Evolutionary conservation across 1,284 basidiomycete species (phyloP).

Genomic region (Trametes versicolor): DNA sequence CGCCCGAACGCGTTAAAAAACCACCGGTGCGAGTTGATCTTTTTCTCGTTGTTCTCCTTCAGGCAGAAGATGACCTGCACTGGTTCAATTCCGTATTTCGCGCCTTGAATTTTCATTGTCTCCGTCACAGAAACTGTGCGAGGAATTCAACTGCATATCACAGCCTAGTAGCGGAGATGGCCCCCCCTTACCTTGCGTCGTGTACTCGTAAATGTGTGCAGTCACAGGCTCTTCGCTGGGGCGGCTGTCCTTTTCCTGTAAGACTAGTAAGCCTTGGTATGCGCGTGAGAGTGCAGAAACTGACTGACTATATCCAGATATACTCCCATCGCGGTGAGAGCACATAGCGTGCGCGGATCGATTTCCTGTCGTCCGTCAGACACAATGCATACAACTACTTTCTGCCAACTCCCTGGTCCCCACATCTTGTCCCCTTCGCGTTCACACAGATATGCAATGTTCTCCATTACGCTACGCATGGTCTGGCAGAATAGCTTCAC

Average conservation of each 20-base stretch:
- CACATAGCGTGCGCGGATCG: slow-evolving; percentile 85
- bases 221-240: slow-evolving; percentile 83
- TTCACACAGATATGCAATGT: slow-evolving; percentile 84
- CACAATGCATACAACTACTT: slow-evolving; percentile 74
- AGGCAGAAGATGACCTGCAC: slow-evolving; percentile 95
- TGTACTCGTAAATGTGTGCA: slow-evolving; percentile 97
- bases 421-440: slow-evolving; percentile 89
- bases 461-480: slow-evolving; percentile 94
- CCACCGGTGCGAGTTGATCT: slow-evolving; percentile 95
- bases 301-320: slow-evolving; percentile 51
- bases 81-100: slow-evolving; percentile 84
- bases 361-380: slow-evolving; percentile 88
- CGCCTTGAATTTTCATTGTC: slow-evolving; percentile 83
- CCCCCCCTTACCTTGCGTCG: slow-evolving; percentile 76
- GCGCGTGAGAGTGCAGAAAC: no score
- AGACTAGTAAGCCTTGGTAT: no score
- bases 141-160: slow-evolving; percentile 22
- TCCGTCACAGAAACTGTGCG: slow-evolving; percentile 81
- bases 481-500: slow-evolving; percentile 84
- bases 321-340: slow-evolving; percentile 87
- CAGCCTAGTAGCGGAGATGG: slow-evolving; percentile 8
- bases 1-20: slow-evolving; percentile 91
- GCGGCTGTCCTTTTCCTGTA: no score
- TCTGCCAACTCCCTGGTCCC: slow-evolving; percentile 98
- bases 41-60: slow-evolving; percentile 93